Conservation (phyloP, 2,329 filamentous ascomycete genomes). For the Trichoderma atrobrunneum region DNA sequence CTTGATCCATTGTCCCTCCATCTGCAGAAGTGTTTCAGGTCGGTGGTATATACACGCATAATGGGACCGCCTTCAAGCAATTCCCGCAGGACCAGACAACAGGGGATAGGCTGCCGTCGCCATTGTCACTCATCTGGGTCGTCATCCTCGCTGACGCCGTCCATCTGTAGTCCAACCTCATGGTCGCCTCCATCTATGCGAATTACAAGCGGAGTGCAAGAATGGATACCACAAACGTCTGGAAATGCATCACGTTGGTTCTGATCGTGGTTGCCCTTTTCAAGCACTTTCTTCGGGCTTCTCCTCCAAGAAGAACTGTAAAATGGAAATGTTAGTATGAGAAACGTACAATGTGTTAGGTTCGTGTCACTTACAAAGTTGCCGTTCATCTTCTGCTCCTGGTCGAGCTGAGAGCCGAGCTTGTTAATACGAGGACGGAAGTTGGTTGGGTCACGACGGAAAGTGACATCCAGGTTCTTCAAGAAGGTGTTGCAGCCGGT, state of each 20-base stretch:
- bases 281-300: conserved; percentile 51
- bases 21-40: conserved; percentile 38
- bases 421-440: conserved; percentile 99
- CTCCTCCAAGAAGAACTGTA: conserved; percentile 92
- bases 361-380: conserved; percentile 71
- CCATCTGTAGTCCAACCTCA: conserved; percentile 40
- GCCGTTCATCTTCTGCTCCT: conserved; percentile 90
- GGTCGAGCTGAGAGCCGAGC: conserved; percentile 88
- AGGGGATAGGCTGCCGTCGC: conserved; percentile 65
- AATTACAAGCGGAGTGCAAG: conserved; percentile 34
- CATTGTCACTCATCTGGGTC: conserved; percentile 61
- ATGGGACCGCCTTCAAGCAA: conserved; percentile 16
- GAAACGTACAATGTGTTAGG: neutral
- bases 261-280: conserved; percentile 50
- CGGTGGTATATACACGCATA: neutral
- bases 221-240: conserved; percentile 55
- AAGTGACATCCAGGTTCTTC: conserved; percentile 95
- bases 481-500: conserved; percentile 96
- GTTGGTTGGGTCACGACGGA: conserved; percentile 95
- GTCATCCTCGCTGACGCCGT: conserved; percentile 60
- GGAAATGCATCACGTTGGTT: conserved; percentile 33
- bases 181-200: conserved; percentile 30
- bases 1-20: conserved; percentile 61
- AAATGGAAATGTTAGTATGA: conserved; percentile 22
- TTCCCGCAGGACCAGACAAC: conserved; percentile 57